Conservation (phyloP, 305 asterid genomes). For the Rubia balearica region DNA sequence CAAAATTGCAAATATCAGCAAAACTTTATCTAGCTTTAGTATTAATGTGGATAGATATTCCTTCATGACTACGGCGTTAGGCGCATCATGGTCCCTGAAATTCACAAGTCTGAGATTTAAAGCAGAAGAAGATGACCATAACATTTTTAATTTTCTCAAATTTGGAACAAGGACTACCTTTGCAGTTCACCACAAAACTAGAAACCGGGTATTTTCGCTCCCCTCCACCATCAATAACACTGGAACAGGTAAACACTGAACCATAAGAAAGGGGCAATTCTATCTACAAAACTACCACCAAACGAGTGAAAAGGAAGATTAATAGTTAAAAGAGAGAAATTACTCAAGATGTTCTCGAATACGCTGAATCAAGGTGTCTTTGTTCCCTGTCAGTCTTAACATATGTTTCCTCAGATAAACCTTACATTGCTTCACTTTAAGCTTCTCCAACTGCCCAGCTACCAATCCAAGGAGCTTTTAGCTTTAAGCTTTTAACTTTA, state of each 20-base stretch:
- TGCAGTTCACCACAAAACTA: constrained; percentile 72
- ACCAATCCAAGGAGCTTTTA: constrained; percentile 20
- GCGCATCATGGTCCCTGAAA: no score
- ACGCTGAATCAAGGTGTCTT: constrained; percentile 52
- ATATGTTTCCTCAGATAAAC: constrained; percentile 68
- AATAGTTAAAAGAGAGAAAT: background rate
- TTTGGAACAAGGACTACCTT: constrained; percentile 36
- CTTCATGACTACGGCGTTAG: no score
- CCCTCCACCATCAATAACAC: constrained; percentile 61
- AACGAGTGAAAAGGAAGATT: background rate
- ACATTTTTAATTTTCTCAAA: no score
- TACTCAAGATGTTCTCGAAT: constrained; percentile 75
- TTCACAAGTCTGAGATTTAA: no score
- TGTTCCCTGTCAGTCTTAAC: constrained; percentile 72
- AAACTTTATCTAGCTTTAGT: no score
- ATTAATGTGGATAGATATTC: background rate
- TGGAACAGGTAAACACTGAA: constrained; percentile 22
- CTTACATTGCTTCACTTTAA: constrained; percentile 83
- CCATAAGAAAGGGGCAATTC: background rate
- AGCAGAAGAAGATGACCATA: no score
- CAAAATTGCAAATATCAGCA: background rate
- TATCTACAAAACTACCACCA: background rate
- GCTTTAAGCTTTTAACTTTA: no score
- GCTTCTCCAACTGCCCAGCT: constrained; percentile 52
- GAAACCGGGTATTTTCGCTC: constrained; percentile 65